Evolutionary conservation across 345 rosid genomes (phyloP), one percentile per base, ranked within the genome.

Genomic region (Populus euphratica): DNA sequence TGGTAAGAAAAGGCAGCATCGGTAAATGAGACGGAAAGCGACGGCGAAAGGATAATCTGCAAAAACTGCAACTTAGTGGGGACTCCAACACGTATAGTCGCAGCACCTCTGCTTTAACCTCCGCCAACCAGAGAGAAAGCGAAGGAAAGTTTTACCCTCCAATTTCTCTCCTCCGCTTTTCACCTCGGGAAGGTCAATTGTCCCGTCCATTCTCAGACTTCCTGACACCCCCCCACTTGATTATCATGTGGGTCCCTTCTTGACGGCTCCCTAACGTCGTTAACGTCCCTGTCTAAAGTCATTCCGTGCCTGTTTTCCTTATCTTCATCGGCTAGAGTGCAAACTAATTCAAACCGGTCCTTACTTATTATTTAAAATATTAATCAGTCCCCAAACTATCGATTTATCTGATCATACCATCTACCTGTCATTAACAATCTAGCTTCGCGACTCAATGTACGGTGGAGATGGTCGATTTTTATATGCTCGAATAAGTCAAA

Each of bases 121-220:
- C 23, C 62, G 23, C 8, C n/a, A 5, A 2, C 62, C 7, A 23
- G 20, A 13, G 9, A 54, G 2, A 35, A 25, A 47, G 6, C 13
- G 5, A 35, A 18, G 1, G 70, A 27, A 13, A 50, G 5, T 35
- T 56, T 52, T 36, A 16, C 36, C 33, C 33, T 39, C 16, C 41
- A 9, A 20, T 39, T 8, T 21, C 47, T 20, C n/a, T 33, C 44
- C 5, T 5, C 3, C 6, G 6, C 2, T 36, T 59, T 75, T 50
- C 12, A 76, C 78, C 66, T 76, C 78, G 78, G 78, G 78, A 76
- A 68, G 65, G 78, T 25, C 64, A 76, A 14, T 64, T 52, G 72
- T 76, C 61, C 17, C 73, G 50, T 52, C 78, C 65, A 47, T 47
- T 6, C 52, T 68, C 78, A 43, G 47, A 18, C 27, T 13, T 11